A percentile compares a stretch with the other conserved stretches of the same genome.
Conservation (phyloP, 805 yeast species). For the Danielia oregonensis region DNA sequence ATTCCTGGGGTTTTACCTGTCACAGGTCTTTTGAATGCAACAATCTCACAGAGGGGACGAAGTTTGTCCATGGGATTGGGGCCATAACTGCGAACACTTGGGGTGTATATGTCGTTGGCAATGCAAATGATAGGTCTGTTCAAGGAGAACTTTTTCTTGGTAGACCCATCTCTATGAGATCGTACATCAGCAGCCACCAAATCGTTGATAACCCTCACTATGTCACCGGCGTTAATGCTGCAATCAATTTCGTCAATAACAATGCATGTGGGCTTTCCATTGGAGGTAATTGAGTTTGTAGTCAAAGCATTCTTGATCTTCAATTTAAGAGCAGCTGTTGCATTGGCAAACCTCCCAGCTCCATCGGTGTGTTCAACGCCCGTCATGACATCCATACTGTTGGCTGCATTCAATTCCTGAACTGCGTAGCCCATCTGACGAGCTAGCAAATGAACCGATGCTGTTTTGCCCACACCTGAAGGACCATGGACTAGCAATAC, state of each 20-base stretch:
- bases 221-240: conserved; percentile 32
- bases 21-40: conserved; percentile 60
- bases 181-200: conserved; percentile 50
- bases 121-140: conserved; percentile 86
- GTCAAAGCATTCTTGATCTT: conserved; percentile 55
- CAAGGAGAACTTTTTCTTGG: conserved; percentile 40
- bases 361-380: conserved; percentile 15
- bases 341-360: conserved; percentile 18
- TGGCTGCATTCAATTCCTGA: conserved; percentile 78
- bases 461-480: conserved; percentile 91
- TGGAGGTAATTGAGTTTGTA: conserved; percentile 53
- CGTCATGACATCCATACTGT: conserved; percentile 36
- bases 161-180: conserved; percentile 15
- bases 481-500: conserved; percentile 83
- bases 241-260: conserved; percentile 85
- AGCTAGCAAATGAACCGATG: conserved; percentile 82
- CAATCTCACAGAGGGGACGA: conserved; percentile 68
- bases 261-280: conserved; percentile 74
- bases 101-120: conserved; percentile 75
- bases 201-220: conserved; percentile 51
- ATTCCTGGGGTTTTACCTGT: conserved; percentile 34
- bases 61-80: conserved; percentile 65
- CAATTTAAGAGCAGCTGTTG: conserved; percentile 29
- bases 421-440: conserved; percentile 76
- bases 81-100: conserved; percentile 21